Evolutionary conservation across 768 basidiomycete genomes (phyloP).

Genomic region (Rhodosporidiobolus odoratus): DNA sequence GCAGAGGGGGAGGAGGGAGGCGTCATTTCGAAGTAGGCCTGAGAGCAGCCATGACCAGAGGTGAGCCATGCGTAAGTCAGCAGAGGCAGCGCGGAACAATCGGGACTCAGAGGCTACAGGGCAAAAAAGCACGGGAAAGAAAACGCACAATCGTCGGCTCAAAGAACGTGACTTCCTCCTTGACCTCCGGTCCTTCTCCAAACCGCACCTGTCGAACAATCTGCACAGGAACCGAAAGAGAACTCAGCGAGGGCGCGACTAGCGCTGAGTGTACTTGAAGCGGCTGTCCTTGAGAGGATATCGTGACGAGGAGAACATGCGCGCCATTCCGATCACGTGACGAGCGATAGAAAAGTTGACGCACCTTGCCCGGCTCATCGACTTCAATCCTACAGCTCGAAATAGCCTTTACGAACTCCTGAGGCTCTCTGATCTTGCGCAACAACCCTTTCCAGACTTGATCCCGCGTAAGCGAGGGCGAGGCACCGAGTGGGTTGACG

Average conservation of each 20-base stretch:
- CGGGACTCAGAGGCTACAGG: no score
- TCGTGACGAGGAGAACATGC: no score
- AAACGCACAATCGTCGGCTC: constrained; percentile 14
- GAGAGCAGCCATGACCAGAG: no score
- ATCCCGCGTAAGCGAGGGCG: neutral
- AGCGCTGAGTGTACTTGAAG: no score
- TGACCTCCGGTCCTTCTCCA: neutral
- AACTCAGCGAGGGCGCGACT: no score
- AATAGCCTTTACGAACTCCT: constrained; percentile 10
- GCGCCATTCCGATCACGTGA: no score
- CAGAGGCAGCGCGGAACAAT: no score
- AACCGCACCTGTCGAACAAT: constrained; percentile 7
- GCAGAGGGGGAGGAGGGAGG: neutral
- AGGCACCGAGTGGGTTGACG: constrained; percentile 22
- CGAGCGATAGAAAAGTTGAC: no score
- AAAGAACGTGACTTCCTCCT: constrained; percentile 10
- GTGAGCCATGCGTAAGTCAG: no score
- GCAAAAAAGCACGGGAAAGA: neutral
- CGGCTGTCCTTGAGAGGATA: no score
- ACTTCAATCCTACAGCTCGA: constrained; percentile 3
- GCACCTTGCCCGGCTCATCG: constrained; percentile 29
- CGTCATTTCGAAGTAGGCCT: constrained; percentile 21
- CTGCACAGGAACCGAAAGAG: constrained; percentile 17
- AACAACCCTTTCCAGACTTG: constrained; percentile 21
- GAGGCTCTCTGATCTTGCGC: constrained; percentile 19